These are phyloP conservation scores for Rhodomyrtus psidioides DNA, from an alignment of 441 rosid species.

Conservation along the genomic window DNA sequence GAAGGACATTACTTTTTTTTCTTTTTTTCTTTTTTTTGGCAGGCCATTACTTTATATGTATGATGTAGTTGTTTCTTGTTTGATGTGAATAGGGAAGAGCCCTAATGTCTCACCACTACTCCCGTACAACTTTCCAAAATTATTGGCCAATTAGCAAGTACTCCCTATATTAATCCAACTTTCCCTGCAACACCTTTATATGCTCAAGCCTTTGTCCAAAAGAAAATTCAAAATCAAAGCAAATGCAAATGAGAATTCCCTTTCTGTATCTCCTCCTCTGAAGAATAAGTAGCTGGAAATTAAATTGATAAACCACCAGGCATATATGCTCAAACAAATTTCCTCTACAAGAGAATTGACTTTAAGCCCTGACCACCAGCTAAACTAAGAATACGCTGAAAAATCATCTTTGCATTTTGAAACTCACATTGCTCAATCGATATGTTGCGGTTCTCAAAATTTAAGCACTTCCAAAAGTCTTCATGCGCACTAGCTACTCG, in stretches of 20 bases:
- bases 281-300: background rate
- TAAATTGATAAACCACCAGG: background rate
- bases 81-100: background rate
- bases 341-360: background rate
- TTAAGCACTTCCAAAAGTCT: slow-evolving; percentile 88
- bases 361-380: background rate
- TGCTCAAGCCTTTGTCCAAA: background rate
- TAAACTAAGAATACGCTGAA: background rate
- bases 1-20: background rate
- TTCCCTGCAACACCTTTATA: background rate
- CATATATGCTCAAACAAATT: background rate
- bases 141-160: background rate
- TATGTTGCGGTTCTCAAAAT: slow-evolving; percentile 73
- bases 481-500: slow-evolving; percentile 94
- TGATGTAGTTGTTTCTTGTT: background rate
- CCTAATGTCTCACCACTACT: background rate
- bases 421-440: slow-evolving; percentile 86
- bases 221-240: background rate
- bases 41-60: background rate
- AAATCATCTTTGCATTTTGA: background rate
- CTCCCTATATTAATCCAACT: background rate
- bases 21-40: background rate
- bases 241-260: background rate
- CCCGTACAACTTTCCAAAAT: background rate
- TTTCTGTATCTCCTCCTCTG: background rate